These are phyloP conservation scores for Zoysia pacifica DNA, from an alignment of 176 grass and related monocot species.

Conservation along the genomic window DNA sequence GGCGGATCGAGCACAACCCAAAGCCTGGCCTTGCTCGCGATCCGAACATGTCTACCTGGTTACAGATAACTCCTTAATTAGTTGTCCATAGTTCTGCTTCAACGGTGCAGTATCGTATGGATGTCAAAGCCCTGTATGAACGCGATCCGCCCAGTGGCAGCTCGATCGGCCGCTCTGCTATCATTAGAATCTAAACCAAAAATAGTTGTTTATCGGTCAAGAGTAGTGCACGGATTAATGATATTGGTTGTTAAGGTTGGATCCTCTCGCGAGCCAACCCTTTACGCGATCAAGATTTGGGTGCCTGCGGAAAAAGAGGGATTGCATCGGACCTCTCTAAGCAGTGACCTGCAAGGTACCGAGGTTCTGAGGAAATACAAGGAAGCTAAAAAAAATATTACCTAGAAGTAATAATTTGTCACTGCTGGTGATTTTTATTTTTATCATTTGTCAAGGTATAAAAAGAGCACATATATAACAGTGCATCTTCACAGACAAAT, in stretches of 20 bases:
- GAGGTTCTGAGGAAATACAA: too few species aligned
- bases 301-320: too few species aligned
- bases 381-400: too few species aligned
- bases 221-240: neutral
- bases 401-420: too few species aligned
- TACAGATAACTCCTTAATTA: neutral
- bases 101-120: neutral
- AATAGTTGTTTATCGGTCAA: neutral
- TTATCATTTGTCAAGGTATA: neutral
- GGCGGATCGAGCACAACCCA: too few species aligned
- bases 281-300: too few species aligned
- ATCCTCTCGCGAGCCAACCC: neutral
- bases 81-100: neutral
- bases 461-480: neutral
- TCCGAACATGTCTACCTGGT: neutral
- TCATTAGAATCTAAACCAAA: neutral
- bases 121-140: neutral
- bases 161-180: neutral
- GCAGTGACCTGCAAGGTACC: too few species aligned
- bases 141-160: neutral
- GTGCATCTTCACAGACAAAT: neutral
- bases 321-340: too few species aligned
- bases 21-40: too few species aligned
- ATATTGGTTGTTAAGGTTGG: neutral
- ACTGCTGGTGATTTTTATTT: too few species aligned